phyloP scores from a whole-genome alignment of 106 monocot genomes.

The Dactylorhiza incarnata region DNA sequence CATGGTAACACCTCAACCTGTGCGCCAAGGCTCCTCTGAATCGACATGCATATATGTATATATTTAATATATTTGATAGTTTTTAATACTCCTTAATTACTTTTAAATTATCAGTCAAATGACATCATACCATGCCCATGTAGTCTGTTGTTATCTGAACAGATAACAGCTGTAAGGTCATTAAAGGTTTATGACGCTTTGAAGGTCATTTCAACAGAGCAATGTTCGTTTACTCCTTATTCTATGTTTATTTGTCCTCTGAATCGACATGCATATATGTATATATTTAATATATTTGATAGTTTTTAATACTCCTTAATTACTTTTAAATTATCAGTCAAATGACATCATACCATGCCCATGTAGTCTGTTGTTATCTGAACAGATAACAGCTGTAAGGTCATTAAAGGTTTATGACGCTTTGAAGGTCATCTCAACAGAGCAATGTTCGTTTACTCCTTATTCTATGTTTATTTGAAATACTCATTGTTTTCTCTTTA shows the following conservation, averaged over 20 bases:
- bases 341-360: not conserved
- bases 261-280: too few species aligned
- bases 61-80: not conserved
- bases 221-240: not conserved
- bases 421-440: not conserved
- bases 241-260: not conserved
- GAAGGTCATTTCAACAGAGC: not conserved
- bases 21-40: too few species aligned
- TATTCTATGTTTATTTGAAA: not conserved
- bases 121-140: not conserved
- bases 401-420: not conserved
- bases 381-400: not conserved
- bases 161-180: not conserved
- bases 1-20: too few species aligned
- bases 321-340: not conserved
- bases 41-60: too few species aligned
- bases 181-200: not conserved
- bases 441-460: not conserved
- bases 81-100: not conserved
- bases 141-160: not conserved
- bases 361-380: not conserved
- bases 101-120: not conserved
- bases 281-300: not conserved
- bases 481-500: not conserved
- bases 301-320: not conserved